Evolutionary conservation across 306 rosid genomes (phyloP).

Genomic region (Argentina anserina): DNA sequence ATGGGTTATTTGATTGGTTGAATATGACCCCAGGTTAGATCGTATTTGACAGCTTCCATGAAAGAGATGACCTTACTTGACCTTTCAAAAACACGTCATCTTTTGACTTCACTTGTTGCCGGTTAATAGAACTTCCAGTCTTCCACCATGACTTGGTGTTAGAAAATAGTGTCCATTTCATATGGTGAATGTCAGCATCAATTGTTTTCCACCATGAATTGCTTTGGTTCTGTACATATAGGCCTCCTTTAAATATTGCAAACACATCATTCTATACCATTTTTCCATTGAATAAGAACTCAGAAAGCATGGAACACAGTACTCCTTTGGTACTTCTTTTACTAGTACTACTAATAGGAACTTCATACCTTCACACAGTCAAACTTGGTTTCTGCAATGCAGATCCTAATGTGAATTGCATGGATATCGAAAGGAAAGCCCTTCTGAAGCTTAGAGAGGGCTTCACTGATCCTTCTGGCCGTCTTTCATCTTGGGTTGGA

Average conservation of each 20-base stretch:
- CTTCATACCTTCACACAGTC: neutral
- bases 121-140: neutral
- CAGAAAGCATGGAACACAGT: neutral
- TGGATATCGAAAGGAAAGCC: constrained; percentile 10
- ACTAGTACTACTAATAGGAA: neutral
- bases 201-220: neutral
- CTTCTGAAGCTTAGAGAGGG: constrained; percentile 15
- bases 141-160: neutral
- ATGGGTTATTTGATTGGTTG: too few relatives aligned
- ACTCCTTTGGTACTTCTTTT: neutral
- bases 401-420: neutral
- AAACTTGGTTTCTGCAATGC: constrained; percentile 4
- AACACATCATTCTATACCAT: too few relatives aligned
- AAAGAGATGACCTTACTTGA: too few relatives aligned
- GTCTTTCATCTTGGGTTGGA: constrained; percentile 18
- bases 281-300: neutral
- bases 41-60: too few relatives aligned
- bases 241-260: too few relatives aligned
- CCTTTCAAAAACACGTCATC: too few relatives aligned
- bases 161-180: neutral
- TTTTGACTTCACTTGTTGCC: neutral
- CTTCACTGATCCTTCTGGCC: constrained; percentile 8
- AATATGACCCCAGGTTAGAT: too few relatives aligned
- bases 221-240: neutral
- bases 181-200: neutral